Evolutionary conservation across 2,329 filamentous ascomycete species (phyloP).

Genomic region (Trichothecium sympodiale): DNA sequence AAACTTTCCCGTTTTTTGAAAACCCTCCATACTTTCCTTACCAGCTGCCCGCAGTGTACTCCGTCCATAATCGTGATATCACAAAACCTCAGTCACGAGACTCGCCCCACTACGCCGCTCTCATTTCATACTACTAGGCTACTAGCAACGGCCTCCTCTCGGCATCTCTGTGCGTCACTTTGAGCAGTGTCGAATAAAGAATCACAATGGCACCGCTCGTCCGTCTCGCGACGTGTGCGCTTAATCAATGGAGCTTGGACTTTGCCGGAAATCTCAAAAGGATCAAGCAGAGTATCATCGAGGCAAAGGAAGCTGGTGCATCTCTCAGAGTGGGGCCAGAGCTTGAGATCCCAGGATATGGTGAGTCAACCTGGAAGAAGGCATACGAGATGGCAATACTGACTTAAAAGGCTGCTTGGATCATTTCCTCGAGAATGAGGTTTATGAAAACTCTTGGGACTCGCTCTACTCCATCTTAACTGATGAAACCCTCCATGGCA

Average conservation of each 20-base stretch:
- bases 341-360: constrained; percentile 24
- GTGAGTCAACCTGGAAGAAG: not conserved
- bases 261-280: constrained; percentile 44
- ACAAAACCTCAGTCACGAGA: too few species aligned
- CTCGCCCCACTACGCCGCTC: too few species aligned
- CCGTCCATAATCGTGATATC: too few species aligned
- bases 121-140: too few species aligned
- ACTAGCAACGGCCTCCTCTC: too few species aligned
- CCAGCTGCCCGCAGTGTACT: too few species aligned
- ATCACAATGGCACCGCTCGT: not conserved
- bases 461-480: constrained; percentile 19
- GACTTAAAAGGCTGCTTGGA: constrained; percentile 13
- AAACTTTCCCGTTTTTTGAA: too few species aligned
- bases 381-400: not conserved
- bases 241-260: too few species aligned
- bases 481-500: constrained; percentile 14
- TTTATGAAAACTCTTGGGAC: constrained; percentile 20
- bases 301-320: constrained; percentile 50
- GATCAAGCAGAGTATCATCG: constrained; percentile 50
- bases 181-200: too few species aligned
- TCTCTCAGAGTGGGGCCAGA: constrained; percentile 49
- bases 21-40: too few species aligned
- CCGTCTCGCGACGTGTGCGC: too few species aligned
- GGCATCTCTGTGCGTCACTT: too few species aligned
- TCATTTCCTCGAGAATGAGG: constrained; percentile 20